Base-by-base conservation (phyloP, 495 filamentous ascomycete genomes). In the Trichoderma reesei region DNA sequence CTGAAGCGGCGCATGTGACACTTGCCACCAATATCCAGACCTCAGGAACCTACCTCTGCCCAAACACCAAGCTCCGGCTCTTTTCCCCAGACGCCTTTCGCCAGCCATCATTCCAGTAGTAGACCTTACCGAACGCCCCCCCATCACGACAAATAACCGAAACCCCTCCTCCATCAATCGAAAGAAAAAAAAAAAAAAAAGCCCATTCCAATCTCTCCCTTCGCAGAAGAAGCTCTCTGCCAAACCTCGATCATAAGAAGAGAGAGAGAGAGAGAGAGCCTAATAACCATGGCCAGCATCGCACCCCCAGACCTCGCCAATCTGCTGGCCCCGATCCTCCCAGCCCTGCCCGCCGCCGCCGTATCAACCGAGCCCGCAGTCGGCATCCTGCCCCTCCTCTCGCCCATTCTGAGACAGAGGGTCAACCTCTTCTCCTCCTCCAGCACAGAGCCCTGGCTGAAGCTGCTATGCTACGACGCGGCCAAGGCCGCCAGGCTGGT, bases 341-440 rank as follows among this genome's bases (percentile, higher is more conserved):
- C 92, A 31, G 88, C 90, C 64, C 81, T 98, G n/a, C 90, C 91
- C 1, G 88, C 88, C 39, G 90, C 92, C 14, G 88, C 90, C 68
- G 82, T 88, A 63, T 92, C 93, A 41, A 82, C 87, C 59, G 78
- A 84, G 63, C 91, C 93, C 6, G 85, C 93, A 14, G 85, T 87
- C 41, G 86, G 86, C 42, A 79, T 96, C 11, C 81, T 96, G 4
- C 89, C 90, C 37, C 82, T 92, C 39, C 85, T 98, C 51, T 90
- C 94, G 4, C 93, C 94, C 7, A 94, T 97, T 56, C 85, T 98
- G 3, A 88, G 92, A 61, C 93, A 97, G 71, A 84, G 94, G 48
- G 83, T 97, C 8, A 85, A 91, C 68, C 82, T 94, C 64, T 80
- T 97, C 63, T 84, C 86, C 44, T 74, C 80, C 1, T 83, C 86